Evolutionary conservation across 2,329 filamentous ascomycete species (phyloP).

Genomic region (Sclerotiophoma versabilis): DNA sequence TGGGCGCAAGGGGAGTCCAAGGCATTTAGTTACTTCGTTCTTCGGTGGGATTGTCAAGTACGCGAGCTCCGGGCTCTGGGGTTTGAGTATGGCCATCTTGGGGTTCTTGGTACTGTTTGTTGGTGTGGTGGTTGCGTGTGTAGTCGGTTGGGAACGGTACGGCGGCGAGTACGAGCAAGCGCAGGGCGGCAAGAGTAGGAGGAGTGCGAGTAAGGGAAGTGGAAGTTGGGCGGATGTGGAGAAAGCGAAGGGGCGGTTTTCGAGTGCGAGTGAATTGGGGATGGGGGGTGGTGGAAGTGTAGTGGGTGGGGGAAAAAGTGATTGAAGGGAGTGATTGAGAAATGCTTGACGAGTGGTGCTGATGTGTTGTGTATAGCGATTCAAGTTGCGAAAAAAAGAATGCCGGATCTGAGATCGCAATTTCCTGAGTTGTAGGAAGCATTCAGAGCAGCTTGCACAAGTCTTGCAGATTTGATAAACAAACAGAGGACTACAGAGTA

Average conservation of each 20-base stretch:
- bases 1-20: slow-evolving; percentile 37
- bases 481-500: too few relatives aligned
- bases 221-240: slow-evolving; percentile 30
- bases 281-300: slow-evolving; percentile 34
- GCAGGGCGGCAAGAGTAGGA: slow-evolving; percentile 33
- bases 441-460: too few relatives aligned
- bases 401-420: too few relatives aligned
- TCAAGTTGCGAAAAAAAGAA: too few relatives aligned
- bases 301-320: slow-evolving; percentile 44
- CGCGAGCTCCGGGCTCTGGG: slow-evolving; percentile 35
- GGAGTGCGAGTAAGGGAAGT: slow-evolving; percentile 15
- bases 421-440: too few relatives aligned
- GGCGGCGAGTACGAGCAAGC: slow-evolving; percentile 39
- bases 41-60: slow-evolving; percentile 23
- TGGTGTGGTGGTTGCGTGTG: slow-evolving; percentile 35
- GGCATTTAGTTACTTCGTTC: slow-evolving; percentile 26
- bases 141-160: slow-evolving; percentile 35
- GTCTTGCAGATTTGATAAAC: too few relatives aligned
- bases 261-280: slow-evolving; percentile 39
- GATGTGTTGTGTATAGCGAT: not conserved
- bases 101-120: slow-evolving; percentile 35
- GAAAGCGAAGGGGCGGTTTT: slow-evolving; percentile 30
- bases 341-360: not conserved
- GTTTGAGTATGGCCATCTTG: slow-evolving; percentile 30
- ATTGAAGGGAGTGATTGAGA: slow-evolving; percentile 24